Evolutionary conservation across 106 monocot species (phyloP).

Genomic region (Platanthera zijinensis): DNA sequence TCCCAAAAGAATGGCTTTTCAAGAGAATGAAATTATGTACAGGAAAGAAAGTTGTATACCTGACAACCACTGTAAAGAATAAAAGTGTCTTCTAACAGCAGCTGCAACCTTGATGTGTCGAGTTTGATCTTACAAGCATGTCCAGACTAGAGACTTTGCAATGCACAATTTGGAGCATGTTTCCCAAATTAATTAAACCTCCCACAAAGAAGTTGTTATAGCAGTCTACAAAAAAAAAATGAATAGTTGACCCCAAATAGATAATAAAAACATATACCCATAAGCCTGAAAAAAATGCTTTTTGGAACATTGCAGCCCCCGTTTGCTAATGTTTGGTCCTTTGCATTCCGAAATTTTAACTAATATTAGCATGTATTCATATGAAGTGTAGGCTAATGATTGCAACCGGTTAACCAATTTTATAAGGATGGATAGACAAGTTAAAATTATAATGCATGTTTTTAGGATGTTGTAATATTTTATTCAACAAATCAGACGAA

Average conservation of each 20-base stretch:
- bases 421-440: too few relatives aligned
- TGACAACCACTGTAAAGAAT: not conserved
- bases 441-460: too few relatives aligned
- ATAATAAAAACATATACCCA: not conserved
- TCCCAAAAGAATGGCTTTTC: not conserved
- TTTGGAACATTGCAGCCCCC: too few relatives aligned
- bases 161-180: not conserved
- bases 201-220: not conserved
- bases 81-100: not conserved
- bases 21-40: not conserved
- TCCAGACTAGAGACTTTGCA: not conserved
- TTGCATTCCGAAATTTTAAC: too few relatives aligned
- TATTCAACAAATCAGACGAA: too few relatives aligned
- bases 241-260: not conserved
- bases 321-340: too few relatives aligned
- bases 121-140: not conserved
- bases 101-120: not conserved
- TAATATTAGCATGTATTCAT: too few relatives aligned
- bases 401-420: too few relatives aligned
- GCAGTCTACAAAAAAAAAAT: not conserved
- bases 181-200: not conserved
- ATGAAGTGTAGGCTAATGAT: too few relatives aligned
- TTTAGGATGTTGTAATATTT: too few relatives aligned
- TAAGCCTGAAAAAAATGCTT: not conserved
- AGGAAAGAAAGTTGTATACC: not conserved